Evolutionary conservation across 768 basidiomycete species (phyloP).

Genomic region (Lentinus brumalis): DNA sequence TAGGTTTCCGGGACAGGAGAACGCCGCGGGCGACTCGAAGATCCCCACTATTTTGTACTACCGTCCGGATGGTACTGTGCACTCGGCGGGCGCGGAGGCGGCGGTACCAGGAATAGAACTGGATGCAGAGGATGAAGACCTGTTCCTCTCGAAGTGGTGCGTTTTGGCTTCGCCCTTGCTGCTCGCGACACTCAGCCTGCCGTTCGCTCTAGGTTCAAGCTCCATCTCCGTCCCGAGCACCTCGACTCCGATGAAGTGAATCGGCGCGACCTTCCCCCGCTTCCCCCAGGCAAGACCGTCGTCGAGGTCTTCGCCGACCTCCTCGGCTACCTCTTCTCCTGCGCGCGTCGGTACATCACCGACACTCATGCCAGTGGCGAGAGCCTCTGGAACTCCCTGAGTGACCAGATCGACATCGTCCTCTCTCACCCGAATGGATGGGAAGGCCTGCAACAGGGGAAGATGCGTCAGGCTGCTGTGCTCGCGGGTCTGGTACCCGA

Average conservation of each 20-base stretch:
- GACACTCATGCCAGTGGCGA: constrained; percentile 48
- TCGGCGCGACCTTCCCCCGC: constrained; percentile 7
- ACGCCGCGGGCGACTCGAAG: constrained; percentile 42
- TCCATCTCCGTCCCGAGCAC: constrained; percentile 19
- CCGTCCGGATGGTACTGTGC: constrained; percentile 39
- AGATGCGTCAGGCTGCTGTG: constrained; percentile 57
- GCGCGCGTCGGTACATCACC: constrained; percentile 47
- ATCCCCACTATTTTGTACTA: constrained; percentile 54
- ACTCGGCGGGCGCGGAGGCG: constrained; percentile 50
- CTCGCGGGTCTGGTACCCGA: constrained; percentile 53
- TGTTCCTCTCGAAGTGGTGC: constrained; percentile 22
- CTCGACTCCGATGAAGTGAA: constrained; percentile 11
- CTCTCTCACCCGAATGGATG: constrained; percentile 70
- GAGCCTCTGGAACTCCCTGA: constrained; percentile 47
- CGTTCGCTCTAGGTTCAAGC: constrained; percentile 20
- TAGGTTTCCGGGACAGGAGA: constrained; percentile 46
- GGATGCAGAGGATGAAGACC: constrained; percentile 42
- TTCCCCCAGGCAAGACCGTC: constrained; percentile 27
- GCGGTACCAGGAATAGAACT: constrained; percentile 40
- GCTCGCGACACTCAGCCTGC: not conserved
- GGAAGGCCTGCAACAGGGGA: constrained; percentile 59
- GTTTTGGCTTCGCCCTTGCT: not conserved
- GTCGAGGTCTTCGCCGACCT: constrained; percentile 52
- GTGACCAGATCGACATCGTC: constrained; percentile 48
- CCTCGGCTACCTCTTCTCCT: constrained; percentile 46